phyloP scores from a whole-genome alignment of 257 asterid species.

The Solanum paucissectum region DNA sequence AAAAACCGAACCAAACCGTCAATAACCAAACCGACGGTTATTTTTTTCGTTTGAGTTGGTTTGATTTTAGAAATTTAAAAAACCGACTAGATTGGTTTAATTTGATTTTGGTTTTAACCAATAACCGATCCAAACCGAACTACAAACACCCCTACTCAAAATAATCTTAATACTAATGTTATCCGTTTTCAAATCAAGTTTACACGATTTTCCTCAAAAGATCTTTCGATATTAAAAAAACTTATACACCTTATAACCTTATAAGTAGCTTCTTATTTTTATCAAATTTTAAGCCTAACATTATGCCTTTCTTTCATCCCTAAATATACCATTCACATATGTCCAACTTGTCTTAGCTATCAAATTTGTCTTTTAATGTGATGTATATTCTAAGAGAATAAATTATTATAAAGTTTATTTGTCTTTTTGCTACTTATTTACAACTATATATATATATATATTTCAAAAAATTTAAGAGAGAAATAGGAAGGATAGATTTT shows the following conservation, averaged over 20 bases:
- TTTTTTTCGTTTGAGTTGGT: too few relatives aligned
- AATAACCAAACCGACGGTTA: too few relatives aligned
- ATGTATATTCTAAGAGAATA: not conserved
- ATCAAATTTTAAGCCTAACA: not conserved
- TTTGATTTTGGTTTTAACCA: too few relatives aligned
- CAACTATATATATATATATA: not conserved
- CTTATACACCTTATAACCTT: not conserved
- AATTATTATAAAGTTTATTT: not conserved
- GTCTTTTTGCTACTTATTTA: not conserved
- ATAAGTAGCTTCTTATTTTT: too few relatives aligned
- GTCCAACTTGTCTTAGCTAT: not conserved
- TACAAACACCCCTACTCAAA: too few relatives aligned
- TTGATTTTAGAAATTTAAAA: too few relatives aligned
- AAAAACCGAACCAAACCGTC: too few relatives aligned
- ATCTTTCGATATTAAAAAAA: not conserved
- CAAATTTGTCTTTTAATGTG: not conserved
- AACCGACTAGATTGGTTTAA: too few relatives aligned
- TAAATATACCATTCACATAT: not conserved
- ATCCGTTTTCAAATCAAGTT: too few relatives aligned
- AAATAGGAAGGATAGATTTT: not conserved
- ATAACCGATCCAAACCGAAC: too few relatives aligned
- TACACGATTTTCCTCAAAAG: too few relatives aligned
- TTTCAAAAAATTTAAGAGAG: not conserved
- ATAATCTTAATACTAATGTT: too few relatives aligned
- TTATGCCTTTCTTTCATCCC: not conserved